These are phyloP conservation scores for Ocimum tenuiflorum DNA, from an alignment of 257 asterid genomes.

Conservation along the genomic window DNA sequence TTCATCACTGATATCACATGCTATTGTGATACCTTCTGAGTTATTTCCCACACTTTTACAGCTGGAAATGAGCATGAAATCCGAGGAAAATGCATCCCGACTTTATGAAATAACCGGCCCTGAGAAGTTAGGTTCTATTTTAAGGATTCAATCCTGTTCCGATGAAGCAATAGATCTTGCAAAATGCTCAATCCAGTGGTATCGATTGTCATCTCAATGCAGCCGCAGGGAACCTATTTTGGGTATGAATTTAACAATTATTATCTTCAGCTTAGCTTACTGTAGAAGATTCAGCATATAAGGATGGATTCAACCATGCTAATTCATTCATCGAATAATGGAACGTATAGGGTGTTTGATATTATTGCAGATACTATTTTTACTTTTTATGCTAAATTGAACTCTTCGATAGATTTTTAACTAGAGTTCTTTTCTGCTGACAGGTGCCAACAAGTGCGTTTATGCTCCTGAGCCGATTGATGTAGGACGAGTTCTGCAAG, in stretches of 20 bases:
- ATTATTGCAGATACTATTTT: background rate
- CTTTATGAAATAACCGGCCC: conserved; percentile 53
- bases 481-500: conserved; percentile 74
- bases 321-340: background rate
- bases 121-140: conserved; percentile 67
- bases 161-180: conserved; percentile 66
- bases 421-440: background rate
- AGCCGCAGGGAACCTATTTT: conserved; percentile 88
- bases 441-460: conserved; percentile 76
- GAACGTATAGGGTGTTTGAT: background rate
- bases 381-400: background rate
- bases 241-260: conserved; percentile 37
- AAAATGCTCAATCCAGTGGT: conserved; percentile 82
- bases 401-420: background rate
- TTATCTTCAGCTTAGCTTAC: background rate
- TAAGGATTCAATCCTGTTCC: conserved; percentile 63
- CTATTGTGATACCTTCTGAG: background rate
- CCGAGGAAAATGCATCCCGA: conserved; percentile 40
- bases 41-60: conserved; percentile 26
- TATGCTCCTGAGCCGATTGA: conserved; percentile 97
- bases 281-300: background rate
- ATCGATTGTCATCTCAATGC: conserved; percentile 79
- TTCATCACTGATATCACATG: background rate
- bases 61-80: conserved; percentile 69
- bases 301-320: background rate